Evolutionary conservation across 768 basidiomycete species (phyloP), one percentile per base, ranked within the genome.

Genomic region (Termitomyces sp.): DNA sequence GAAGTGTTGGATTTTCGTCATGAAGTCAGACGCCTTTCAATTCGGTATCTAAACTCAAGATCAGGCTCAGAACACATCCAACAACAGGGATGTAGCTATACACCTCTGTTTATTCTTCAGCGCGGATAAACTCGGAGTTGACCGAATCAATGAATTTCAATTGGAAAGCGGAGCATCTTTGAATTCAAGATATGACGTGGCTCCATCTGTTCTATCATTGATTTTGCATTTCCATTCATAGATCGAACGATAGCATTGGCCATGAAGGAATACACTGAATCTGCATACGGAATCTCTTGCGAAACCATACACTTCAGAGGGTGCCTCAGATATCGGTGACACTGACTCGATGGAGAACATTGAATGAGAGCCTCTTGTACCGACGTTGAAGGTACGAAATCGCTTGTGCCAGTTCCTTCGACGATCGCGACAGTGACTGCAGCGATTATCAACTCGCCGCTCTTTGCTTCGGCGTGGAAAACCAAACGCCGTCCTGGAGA

Each of bases 231-330:
- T 14, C n/a, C 17, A 11, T 49, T 47, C 26, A 40, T 30, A 83
- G 76, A 74, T 85, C 41, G 77, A 85, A 59, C 66, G 4, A 71
- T 71, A 0, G 69, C 66, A 1, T 82, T 88, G 59, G 84, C 81
- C 9, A 78, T 86, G 71, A 64, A 65, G 9, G 70, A 77, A 5
- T 80, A 87, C 57, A 70, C 66, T 3, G 37, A 55, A 0, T 82
- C 82, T 56, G 61, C 74, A 1, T 59, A 68, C 3, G 68, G 69
- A 28, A 74, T 83, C 19, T 65, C 68, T 3, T 66, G 67, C 0
- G 79, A 85, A 54, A 65, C 78, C 1, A 51, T 58, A 58, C 30
- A 32, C 82, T 83, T 63, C 73, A 65, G 63, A 26, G 70, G 70
- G 81, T 77, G 70, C 61, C 10, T 34, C n/a, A 15, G 19, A 19